These are phyloP conservation scores for Crataegus laevigata DNA, from an alignment of 306 rosid species.

Conservation along the genomic window DNA sequence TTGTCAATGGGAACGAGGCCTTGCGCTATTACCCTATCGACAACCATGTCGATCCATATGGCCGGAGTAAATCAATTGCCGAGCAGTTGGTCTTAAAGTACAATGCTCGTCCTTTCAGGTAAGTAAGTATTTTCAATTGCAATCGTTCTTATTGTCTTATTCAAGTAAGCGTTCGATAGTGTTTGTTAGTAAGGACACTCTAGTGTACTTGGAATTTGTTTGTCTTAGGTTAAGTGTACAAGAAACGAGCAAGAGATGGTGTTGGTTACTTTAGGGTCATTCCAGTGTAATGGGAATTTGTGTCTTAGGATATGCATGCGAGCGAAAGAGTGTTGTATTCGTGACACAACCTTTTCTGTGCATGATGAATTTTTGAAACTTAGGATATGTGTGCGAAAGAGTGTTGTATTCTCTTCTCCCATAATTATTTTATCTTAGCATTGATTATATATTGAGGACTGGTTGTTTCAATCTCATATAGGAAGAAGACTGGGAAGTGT, in stretches of 20 bases:
- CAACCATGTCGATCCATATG: slow-evolving; percentile 62
- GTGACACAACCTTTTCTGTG: neutral
- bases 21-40: slow-evolving; percentile 77
- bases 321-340: neutral
- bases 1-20: slow-evolving; percentile 66
- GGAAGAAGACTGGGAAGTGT: slow-evolving; percentile 43
- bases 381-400: neutral
- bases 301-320: neutral
- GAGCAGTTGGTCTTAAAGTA: slow-evolving; percentile 80
- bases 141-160: neutral
- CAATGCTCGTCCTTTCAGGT: slow-evolving; percentile 69
- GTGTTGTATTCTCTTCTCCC: neutral
- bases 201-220: neutral
- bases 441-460: neutral
- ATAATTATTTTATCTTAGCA: neutral
- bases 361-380: neutral
- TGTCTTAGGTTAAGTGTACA: neutral
- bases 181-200: neutral
- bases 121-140: neutral
- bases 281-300: neutral
- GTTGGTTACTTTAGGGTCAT: neutral
- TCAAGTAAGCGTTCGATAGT: neutral
- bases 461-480: slow-evolving; percentile 14
- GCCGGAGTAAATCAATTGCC: slow-evolving; percentile 81
- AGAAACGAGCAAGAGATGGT: neutral